A percentile compares a stretch with the other conserved stretches of the same genome.
Evolutionary conservation across 805 yeast genomes (phyloP).

Genomic region (Candida chauliodis): DNA sequence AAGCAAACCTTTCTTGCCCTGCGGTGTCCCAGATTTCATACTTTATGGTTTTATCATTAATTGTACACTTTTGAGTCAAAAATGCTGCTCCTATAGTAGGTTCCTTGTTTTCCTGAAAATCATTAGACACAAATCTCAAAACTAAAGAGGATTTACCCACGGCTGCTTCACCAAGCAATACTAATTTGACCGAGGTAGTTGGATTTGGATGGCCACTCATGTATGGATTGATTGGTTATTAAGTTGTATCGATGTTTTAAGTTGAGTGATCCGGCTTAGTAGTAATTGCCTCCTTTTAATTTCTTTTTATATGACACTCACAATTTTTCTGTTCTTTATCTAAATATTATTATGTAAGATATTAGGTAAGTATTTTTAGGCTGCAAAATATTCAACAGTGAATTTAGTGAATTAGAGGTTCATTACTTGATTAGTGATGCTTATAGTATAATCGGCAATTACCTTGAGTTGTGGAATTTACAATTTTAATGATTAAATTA

Average conservation of each 20-base stretch:
- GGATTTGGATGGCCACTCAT: conserved; percentile 22
- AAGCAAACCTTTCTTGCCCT: conserved; percentile 95
- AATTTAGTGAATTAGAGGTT: no score
- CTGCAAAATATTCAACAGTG: no score
- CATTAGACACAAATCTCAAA: conserved; percentile 87
- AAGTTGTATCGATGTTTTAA: background rate
- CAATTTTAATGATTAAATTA: no score
- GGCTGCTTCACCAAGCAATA: conserved; percentile 94
- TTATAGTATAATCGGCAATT: no score
- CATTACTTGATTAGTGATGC: no score
- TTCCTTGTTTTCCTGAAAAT: conserved; percentile 94
- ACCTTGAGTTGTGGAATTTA: no score
- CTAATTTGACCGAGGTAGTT: conserved; percentile 80
- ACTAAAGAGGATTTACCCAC: conserved; percentile 95
- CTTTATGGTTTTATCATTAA: conserved; percentile 82
- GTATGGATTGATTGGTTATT: background rate
- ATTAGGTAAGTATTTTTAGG: no score
- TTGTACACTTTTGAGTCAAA: conserved; percentile 86
- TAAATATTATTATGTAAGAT: background rate
- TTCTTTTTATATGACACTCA: background rate
- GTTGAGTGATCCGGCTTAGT: no score
- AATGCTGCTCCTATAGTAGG: conserved; percentile 99
- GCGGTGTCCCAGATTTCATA: conserved; percentile 97
- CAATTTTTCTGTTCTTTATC: background rate
- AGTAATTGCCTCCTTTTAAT: conserved; percentile 3